Evolutionary conservation across 805 yeast species (phyloP), one percentile per base, ranked within the genome.

Genomic region (Cyberlindnera veronae): DNA sequence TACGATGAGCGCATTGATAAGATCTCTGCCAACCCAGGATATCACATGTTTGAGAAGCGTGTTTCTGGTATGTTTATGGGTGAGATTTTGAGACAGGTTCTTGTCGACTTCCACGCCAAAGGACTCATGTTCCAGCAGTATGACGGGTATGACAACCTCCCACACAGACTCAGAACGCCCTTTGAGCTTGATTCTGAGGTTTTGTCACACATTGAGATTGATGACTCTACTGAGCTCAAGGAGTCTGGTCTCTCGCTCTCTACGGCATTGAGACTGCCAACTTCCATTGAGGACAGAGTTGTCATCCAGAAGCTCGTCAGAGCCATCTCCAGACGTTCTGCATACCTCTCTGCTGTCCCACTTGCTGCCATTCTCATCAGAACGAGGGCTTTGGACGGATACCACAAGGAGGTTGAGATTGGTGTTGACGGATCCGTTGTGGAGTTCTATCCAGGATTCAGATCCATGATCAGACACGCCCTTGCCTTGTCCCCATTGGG

Each of bases 401-500:
- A 68, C 51, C 85, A 83, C 53, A 78, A 76, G 45, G 86, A 81
- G 55, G 88, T 91, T 36, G 98, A 91, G 61, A 77, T 93, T 50
- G 98, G 97, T 44, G 90, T 90, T 45, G 98, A 91, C 63, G 99
- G 99, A 27, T 82, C 96, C 3, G 93, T 91, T 40, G 83, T 91
- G 36, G 96, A 91, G 64, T 84, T 77, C 58, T 93, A 90, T 63
- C 99, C 99, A 14, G 90, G 91, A 19, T 91, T 84, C 67, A 80
- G 83, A 66, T 76, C 81, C 11, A 76, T 77, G 74, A 68, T 91
- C 48, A 77, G 91, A 58, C 88, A 85, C 48, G 96, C 95, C 0
- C 66, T 90, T 47, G 69, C 80, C 0, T 58, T 76, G 47, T 76
- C 86, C 31, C 79, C 81, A 49, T 73, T 90, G 31, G 90, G 90